Evolutionary conservation across 257 asterid species (phyloP).

Genomic region (Nicotiana noctiflora): DNA sequence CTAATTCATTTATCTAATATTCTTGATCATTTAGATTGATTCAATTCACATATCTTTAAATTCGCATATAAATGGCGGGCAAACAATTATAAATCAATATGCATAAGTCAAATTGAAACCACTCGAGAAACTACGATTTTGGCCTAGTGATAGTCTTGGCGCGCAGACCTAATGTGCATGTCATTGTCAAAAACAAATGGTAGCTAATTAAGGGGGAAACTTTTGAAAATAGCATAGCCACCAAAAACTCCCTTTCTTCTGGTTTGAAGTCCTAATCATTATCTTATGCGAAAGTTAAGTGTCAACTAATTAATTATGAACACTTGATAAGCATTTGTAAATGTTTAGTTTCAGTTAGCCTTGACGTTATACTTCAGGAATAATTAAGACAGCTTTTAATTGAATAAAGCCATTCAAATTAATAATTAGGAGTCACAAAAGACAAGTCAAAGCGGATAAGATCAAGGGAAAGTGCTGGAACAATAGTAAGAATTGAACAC

Average conservation of each 20-base stretch:
- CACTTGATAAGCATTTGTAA: background rate
- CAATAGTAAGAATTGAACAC: too few species aligned
- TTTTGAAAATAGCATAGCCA: background rate
- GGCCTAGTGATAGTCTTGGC: too few species aligned
- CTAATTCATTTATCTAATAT: too few species aligned
- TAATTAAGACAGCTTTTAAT: background rate
- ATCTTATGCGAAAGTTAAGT: constrained; percentile 1
- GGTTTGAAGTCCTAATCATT: background rate
- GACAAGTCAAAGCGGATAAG: background rate
- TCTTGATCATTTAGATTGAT: too few species aligned
- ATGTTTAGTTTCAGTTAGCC: background rate
- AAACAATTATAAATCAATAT: too few species aligned
- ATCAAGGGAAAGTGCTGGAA: too few species aligned
- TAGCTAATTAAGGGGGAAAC: background rate
- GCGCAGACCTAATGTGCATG: background rate
- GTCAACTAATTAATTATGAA: background rate
- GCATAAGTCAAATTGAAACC: too few species aligned
- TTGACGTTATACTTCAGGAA: background rate
- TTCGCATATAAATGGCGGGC: too few species aligned
- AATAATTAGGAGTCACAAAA: background rate
- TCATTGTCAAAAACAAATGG: background rate
- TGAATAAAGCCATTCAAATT: background rate
- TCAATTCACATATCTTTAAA: too few species aligned
- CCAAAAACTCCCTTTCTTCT: background rate
- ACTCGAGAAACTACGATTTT: too few species aligned